Conservation (phyloP, 257 asterid genomes). For the Gardenia jasminoides region DNA sequence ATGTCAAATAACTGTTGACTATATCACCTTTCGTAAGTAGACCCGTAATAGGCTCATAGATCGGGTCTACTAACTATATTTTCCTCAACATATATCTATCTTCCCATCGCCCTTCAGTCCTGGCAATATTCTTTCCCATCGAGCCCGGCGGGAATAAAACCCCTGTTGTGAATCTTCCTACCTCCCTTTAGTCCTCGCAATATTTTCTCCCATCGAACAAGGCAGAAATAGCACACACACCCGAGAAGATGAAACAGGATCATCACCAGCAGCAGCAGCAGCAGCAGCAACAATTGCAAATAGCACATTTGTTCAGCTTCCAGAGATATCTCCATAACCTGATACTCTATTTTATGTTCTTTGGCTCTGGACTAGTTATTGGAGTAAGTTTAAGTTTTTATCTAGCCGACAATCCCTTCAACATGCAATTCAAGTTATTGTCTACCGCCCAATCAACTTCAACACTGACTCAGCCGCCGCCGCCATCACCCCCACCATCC, state of each 20-base stretch:
- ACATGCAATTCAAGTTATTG: constrained; percentile 28
- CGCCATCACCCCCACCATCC: not conserved
- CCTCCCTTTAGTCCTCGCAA: not conserved
- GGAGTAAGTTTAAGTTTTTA: constrained; percentile 56
- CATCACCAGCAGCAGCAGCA: not conserved
- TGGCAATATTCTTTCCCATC: not conserved
- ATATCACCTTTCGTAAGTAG: too few relatives aligned
- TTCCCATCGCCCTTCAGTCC: not conserved
- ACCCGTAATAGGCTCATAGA: too few relatives aligned
- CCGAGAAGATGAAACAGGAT: constrained; percentile 11
- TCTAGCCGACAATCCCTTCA: constrained; percentile 30
- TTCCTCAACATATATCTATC: too few relatives aligned
- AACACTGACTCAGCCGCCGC: not conserved
- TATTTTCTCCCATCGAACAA: not conserved
- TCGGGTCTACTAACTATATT: too few relatives aligned
- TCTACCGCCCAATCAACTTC: constrained; percentile 13
- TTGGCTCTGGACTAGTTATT: constrained; percentile 67
- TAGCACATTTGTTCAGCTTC: constrained; percentile 27
- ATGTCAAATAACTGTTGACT: too few relatives aligned
- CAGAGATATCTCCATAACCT: constrained; percentile 43
- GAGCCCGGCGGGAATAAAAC: not conserved
- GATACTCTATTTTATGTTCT: constrained; percentile 48
- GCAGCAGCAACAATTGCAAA: constrained; percentile 11
- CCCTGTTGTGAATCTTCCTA: not conserved
- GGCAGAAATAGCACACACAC: not conserved